Conservation (phyloP, 163 green algal species). For the Volvox carteri region DNA sequence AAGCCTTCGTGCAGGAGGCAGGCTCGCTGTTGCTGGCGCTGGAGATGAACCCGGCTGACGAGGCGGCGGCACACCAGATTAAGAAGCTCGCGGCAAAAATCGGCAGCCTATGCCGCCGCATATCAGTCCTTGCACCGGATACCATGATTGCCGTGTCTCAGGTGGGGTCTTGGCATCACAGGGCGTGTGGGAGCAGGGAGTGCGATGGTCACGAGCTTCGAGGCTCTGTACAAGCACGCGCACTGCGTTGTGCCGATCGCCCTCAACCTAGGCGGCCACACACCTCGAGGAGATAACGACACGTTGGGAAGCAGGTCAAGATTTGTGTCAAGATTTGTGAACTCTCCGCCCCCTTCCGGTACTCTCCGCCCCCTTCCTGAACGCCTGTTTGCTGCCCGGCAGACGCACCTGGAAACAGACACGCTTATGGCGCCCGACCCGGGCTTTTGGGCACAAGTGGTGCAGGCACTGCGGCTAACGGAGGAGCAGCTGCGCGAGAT, state of each 20-base stretch:
- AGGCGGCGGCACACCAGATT: background rate
- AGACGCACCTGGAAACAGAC: constrained; percentile 20
- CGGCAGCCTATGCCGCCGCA: background rate
- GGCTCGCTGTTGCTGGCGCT: background rate
- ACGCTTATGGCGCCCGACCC: background rate
- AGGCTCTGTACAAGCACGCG: too few species aligned
- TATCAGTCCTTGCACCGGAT: background rate
- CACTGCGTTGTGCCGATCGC: too few species aligned
- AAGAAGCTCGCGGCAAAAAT: background rate
- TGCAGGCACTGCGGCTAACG: background rate
- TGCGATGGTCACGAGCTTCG: too few species aligned
- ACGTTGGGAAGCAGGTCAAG: too few species aligned
- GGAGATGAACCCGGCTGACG: constrained; percentile 9
- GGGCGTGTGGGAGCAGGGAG: too few species aligned
- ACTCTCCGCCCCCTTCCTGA: background rate
- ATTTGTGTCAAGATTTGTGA: too few species aligned
- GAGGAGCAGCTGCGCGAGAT: background rate
- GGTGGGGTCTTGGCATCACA: too few species aligned
- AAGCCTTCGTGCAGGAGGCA: background rate
- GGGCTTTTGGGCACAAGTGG: background rate
- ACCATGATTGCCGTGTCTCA: background rate
- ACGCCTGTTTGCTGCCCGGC: background rate
- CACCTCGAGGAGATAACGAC: too few species aligned
- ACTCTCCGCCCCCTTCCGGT: too few species aligned
- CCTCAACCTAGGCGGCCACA: too few species aligned